Conservation (phyloP, 306 rosid genomes). For the Rosa persica region DNA sequence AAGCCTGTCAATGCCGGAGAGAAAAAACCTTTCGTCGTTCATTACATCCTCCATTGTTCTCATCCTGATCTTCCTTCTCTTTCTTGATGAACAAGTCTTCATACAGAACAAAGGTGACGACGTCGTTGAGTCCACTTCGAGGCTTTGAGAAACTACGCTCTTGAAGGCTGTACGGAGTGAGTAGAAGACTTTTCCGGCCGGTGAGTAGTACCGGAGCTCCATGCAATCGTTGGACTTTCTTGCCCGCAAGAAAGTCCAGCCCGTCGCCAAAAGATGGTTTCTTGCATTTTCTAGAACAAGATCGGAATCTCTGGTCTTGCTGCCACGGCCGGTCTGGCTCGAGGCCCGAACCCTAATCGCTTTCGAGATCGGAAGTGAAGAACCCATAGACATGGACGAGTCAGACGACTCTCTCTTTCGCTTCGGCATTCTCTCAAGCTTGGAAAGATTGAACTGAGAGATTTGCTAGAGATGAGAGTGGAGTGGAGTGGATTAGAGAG, state of each 20-base stretch:
- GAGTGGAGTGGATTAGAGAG: neutral
- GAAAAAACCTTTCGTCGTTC: neutral
- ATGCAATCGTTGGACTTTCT: too few species aligned
- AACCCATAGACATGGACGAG: neutral
- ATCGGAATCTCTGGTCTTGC: neutral
- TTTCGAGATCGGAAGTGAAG: neutral
- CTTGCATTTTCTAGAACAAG: neutral
- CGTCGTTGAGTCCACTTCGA: neutral
- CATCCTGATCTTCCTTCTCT: neutral
- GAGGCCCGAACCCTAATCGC: neutral
- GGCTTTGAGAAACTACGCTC: too few species aligned
- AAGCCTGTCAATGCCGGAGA: neutral
- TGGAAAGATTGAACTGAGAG: neutral
- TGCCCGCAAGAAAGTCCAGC: too few species aligned
- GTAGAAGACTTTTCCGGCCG: too few species aligned
- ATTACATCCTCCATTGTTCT: neutral
- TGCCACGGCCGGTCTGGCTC: too few species aligned
- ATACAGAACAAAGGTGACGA: neutral
- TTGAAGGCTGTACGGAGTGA: too few species aligned
- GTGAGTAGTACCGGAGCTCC: too few species aligned
- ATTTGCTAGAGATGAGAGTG: neutral
- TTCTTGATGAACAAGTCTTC: neutral
- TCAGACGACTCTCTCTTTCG: neutral
- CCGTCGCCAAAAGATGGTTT: neutral
- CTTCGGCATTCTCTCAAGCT: neutral